Conservation (phyloP, 2,329 filamentous ascomycete genomes). For the Grosmannia clavigera region DNA sequence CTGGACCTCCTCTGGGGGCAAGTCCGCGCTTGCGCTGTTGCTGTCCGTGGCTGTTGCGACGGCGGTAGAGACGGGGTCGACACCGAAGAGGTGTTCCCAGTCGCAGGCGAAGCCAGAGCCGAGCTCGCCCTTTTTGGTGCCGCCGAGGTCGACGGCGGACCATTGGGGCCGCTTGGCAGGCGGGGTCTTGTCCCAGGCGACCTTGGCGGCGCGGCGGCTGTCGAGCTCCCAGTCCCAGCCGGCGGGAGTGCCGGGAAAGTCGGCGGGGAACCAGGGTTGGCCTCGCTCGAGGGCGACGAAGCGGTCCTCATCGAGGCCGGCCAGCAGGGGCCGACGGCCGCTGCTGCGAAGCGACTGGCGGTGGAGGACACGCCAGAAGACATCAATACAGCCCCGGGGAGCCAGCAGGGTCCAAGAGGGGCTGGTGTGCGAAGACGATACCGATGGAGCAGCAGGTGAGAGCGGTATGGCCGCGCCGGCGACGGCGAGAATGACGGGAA, state of each 20-base stretch:
- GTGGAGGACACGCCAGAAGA: conserved; percentile 78
- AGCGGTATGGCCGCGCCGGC: not conserved
- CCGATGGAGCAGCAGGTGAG: not conserved
- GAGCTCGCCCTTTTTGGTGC: conserved; percentile 56
- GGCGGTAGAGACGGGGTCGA: conserved; percentile 10
- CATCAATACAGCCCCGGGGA: conserved; percentile 79
- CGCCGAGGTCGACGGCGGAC: conserved; percentile 60
- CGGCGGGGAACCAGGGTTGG: conserved; percentile 73
- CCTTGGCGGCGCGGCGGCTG: conserved; percentile 45
- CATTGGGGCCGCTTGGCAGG: conserved; percentile 73
- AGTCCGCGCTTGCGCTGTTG: not conserved
- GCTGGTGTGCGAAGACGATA: not conserved
- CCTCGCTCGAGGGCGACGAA: conserved; percentile 75
- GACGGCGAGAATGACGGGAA: conserved; percentile 60
- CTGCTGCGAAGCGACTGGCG: conserved; percentile 68
- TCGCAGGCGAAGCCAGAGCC: conserved; percentile 76
- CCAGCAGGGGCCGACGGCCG: conserved; percentile 62
- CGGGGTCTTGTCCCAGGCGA: conserved; percentile 62
- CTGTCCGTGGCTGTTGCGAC: not conserved
- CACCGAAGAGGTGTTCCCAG: conserved; percentile 56
- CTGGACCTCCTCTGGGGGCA: conserved; percentile 2
- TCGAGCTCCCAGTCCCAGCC: conserved; percentile 67
- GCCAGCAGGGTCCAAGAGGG: conserved; percentile 63
- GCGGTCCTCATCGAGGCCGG: conserved; percentile 64
- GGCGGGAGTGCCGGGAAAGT: conserved; percentile 67